Percentiles rank a stretch among this genome's conserved stretches.
These are phyloP conservation scores for Salvia hispanica DNA, from an alignment of 257 asterid species.

Conservation along the genomic window DNA sequence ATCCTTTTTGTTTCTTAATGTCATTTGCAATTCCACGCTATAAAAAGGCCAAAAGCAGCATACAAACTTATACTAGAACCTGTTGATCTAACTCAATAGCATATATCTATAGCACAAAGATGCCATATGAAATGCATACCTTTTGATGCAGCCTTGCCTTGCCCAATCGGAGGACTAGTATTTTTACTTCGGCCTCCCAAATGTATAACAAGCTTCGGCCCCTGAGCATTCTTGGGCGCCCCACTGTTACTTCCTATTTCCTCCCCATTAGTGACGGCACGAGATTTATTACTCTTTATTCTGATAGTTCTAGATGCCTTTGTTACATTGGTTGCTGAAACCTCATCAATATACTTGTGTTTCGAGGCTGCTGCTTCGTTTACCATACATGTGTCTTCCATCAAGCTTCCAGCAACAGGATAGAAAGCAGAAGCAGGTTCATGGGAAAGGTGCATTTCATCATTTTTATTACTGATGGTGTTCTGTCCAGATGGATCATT, in stretches of 20 bases:
- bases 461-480: conserved; percentile 41
- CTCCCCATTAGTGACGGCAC: conserved; percentile 42
- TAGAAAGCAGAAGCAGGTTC: conserved; percentile 56
- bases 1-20: neutral
- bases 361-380: conserved; percentile 50
- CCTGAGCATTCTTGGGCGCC: conserved; percentile 53
- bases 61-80: no score
- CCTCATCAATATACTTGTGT: conserved; percentile 60
- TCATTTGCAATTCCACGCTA: conserved; percentile 16
- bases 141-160: conserved; percentile 55
- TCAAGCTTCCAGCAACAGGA: conserved; percentile 59
- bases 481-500: conserved; percentile 44
- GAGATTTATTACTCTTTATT: conserved; percentile 61
- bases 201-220: conserved; percentile 89
- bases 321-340: conserved; percentile 42
- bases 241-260: conserved; percentile 51
- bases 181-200: conserved; percentile 73
- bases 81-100: no score
- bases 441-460: conserved; percentile 43
- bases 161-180: conserved; percentile 59
- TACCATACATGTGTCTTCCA: conserved; percentile 47
- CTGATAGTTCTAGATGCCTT: conserved; percentile 65
- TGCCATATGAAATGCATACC: conserved; percentile 35
- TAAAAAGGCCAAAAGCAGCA: conserved; percentile 21
- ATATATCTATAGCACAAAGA: conserved; percentile 4